Base-by-base conservation (phyloP, 1,284 basidiomycete genomes). In the Leccinum angustisporum region DNA sequence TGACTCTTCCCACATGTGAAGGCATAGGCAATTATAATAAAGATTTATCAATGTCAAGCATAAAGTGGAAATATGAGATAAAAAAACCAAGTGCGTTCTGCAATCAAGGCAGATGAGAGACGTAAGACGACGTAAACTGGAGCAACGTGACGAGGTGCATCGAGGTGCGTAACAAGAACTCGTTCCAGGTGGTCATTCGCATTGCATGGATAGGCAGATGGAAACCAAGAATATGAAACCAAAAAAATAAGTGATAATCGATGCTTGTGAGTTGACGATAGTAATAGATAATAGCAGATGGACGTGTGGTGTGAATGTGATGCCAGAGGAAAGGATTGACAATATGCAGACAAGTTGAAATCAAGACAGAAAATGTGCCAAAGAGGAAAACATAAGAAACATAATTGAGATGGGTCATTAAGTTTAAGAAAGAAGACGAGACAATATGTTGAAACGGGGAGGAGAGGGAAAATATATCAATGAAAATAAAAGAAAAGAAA, bases 231-330 rank as follows among this genome's bases (percentile, higher is more conserved):
- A 8, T n/a, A 40, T n/a, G 7, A n/a, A 18, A 25, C 16, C 25
- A 34, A 54, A 54, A 54, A 54, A 52, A 34, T 57, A 57, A 58
- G 55, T 36, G 27, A 31, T 54, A 59, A 11, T 46, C 18, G 10
- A 46, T 48, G 43, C 43, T 48, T 13, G 43, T 57, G 56, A 61
- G 56, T 72, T 60, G 71, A 63, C 61, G 65, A 72, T 71, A 76
- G 66, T 63, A 61, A 76, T 74, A 77, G 65, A 77, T 76, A 73
- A 66, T 63, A 66, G 69, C 58, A 60, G 60, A 58, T 65, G 51
- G 63, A 61, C 11, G 60, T 48, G 43, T 48, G 18, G 18, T 48
- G 21, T 18, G 21, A 48, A 48, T 7, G 2, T 58, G 67, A 61
- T 70, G 68, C 70, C 63, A 60, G 52, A 51, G 46, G 18, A 60